Base-by-base conservation (phyloP, 164 flowering plant genomes). In the Houttuynia cordata region DNA sequence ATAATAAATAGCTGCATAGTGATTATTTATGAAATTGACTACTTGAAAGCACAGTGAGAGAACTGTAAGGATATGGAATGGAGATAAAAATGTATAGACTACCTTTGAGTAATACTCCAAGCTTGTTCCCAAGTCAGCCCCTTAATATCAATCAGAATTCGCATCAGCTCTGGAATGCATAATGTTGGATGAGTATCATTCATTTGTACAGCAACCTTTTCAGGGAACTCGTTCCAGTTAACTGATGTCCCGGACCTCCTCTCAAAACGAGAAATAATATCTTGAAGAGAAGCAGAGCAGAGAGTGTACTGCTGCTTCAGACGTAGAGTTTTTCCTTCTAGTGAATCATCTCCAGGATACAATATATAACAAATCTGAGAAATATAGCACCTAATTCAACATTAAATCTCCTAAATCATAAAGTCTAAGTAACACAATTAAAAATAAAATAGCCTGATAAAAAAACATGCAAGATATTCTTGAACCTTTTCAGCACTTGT, bases 131-230 rank as follows among this genome's bases (percentile, higher is more conserved):
- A 89, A 68, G 70, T 78, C 74, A 89, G 41, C 53, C 90, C 96
- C 71, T 87, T 89, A 67, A 81, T 51, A 75, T 89, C 98, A 34
- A 86, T 76, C 76, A 92, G 76, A 69, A 89, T 85, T 72, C 98
- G 81, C 78, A 92, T 81, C 60, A 92, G 74, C 74, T 92, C 96
- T 12, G 98, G 98, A 59, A 92, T 89, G 74, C 98, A 92, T n/a
- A 92, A 83, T 51, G 96, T 92, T 62, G 98, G 98, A 69, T 89
- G 98, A 56, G 98, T 89, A 69, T 92, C 98, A 76, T 92, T 92
- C 98, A 92, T 89, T 76, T 92, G 96, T 37, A 89, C 93, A 20
- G 96, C 93, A 72, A 92, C 96, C 71, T 89, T 87, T 66, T 80
- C 86, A 24, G 98, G 96, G 68, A 92, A 86, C 34, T 80, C 88